phyloP scores from a whole-genome alignment of 805 yeast genomes.

The Metschnikowia santaceciliae region DNA sequence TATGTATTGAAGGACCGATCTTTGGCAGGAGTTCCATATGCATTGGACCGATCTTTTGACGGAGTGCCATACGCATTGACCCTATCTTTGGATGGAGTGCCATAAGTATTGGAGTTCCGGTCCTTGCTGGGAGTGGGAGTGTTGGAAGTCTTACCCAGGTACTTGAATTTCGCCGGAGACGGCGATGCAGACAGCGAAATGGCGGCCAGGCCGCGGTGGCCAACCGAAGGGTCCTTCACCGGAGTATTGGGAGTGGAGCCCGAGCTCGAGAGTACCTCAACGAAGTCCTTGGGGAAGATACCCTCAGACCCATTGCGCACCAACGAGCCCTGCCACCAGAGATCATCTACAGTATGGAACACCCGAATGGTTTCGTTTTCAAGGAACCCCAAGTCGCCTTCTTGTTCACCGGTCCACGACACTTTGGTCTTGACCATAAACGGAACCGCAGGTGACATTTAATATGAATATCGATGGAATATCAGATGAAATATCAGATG shows the following conservation, averaged over 20 bases:
- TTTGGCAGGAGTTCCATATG: background rate
- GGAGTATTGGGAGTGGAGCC: slow-evolving; percentile 12
- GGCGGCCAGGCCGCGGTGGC: slow-evolving; percentile 8
- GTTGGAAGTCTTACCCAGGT: background rate
- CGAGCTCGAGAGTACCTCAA: slow-evolving; percentile 41
- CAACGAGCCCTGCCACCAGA: slow-evolving; percentile 87
- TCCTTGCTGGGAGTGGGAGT: background rate
- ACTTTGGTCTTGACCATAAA: slow-evolving; percentile 77
- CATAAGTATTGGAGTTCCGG: background rate
- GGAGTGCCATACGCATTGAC: background rate
- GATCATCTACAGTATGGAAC: slow-evolving; percentile 73
- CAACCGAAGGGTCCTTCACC: slow-evolving; percentile 6
- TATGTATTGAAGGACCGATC: background rate
- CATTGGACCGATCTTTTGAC: background rate
- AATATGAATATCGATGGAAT: too few species aligned
- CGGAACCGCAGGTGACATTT: slow-evolving; percentile 46
- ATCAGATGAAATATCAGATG: too few species aligned
- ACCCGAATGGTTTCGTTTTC: slow-evolving; percentile 94
- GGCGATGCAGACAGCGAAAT: background rate
- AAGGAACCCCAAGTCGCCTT: slow-evolving; percentile 85
- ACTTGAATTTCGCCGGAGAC: background rate
- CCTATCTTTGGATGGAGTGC: background rate
- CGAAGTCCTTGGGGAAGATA: slow-evolving; percentile 83
- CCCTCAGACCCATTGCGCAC: slow-evolving; percentile 80
- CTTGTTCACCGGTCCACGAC: slow-evolving; percentile 92